Conservation (phyloP, 2,329 filamentous ascomycete genomes). For the Chlorencoelia australis region DNA sequence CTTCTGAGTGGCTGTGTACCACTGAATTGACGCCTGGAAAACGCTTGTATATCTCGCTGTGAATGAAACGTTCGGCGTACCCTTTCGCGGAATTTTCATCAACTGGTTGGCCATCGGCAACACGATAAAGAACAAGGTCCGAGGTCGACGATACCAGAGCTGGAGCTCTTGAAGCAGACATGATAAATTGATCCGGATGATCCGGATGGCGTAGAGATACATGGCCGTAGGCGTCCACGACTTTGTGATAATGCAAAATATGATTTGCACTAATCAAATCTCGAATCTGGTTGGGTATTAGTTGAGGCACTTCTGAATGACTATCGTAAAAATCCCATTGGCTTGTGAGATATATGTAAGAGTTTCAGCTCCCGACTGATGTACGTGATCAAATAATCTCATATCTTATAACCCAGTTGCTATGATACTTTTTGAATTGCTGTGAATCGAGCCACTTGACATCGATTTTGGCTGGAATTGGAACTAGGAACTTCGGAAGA, state of each 20-base stretch:
- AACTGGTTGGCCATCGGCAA: conserved; percentile 33
- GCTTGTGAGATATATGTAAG: too few relatives aligned
- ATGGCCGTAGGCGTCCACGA: conserved; percentile 46
- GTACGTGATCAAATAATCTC: too few relatives aligned
- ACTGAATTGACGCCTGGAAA: conserved; percentile 31
- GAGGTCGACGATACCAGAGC: conserved; percentile 33
- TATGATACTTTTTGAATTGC: too few relatives aligned
- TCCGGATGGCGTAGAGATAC: conserved; percentile 41
- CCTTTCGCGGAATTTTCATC: conserved; percentile 30
- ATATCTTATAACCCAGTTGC: too few relatives aligned
- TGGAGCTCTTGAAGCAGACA: conserved; percentile 38
- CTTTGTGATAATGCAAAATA: conserved; percentile 40
- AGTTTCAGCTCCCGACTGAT: too few relatives aligned
- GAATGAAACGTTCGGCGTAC: conserved; percentile 36
- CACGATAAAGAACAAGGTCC: conserved; percentile 38
- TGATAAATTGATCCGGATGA: conserved; percentile 36
- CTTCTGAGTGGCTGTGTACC: conserved; percentile 35
- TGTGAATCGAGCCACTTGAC: too few relatives aligned
- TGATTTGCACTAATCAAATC: conserved; percentile 26
- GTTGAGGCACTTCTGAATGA: too few relatives aligned
- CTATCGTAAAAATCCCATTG: too few relatives aligned
- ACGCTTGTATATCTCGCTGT: conserved; percentile 36
- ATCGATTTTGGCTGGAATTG: too few relatives aligned
- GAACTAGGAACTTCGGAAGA: conserved; percentile 1
- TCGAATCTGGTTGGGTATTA: not conserved